These are phyloP conservation scores for Urochloa ruziziensis DNA, from an alignment of 176 grass and related monocot genomes.

Conservation along the genomic window DNA sequence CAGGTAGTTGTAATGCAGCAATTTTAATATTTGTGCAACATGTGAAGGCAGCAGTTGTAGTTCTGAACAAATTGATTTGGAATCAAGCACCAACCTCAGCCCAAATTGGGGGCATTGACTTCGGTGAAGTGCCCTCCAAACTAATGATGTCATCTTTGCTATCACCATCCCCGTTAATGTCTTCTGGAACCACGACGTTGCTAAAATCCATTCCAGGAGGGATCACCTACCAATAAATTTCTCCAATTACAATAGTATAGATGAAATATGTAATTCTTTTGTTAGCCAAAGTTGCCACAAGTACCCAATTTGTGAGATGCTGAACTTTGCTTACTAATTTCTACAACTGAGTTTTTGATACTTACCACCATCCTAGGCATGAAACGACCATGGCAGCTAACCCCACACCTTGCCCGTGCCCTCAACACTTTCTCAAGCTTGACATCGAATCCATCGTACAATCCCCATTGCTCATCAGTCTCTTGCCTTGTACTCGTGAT, in stretches of 20 bases:
- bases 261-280: neutral
- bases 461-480: constrained; percentile 96
- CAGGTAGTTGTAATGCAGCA: neutral
- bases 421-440: constrained; percentile 82
- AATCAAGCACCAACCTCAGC: constrained; percentile 59
- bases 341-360: neutral
- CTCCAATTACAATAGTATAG: neutral
- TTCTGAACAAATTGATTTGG: neutral
- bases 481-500: constrained; percentile 97
- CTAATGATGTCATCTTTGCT: constrained; percentile 56
- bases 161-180: no score
- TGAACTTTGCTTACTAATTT: neutral
- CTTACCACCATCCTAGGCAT: constrained; percentile 98
- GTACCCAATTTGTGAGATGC: neutral
- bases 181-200: constrained; percentile 74
- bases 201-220: constrained; percentile 99
- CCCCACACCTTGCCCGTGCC: constrained; percentile 51
- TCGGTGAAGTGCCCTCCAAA: constrained; percentile 65
- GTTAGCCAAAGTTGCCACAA: neutral
- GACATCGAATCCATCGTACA: constrained; percentile 94
- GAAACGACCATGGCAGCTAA: constrained; percentile 70
- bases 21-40: neutral
- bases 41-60: neutral
- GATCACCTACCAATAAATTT: constrained; percentile 69
- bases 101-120: constrained; percentile 77